phyloP scores from a whole-genome alignment of 495 filamentous ascomycete genomes.

The Penicillium flavigenum region DNA sequence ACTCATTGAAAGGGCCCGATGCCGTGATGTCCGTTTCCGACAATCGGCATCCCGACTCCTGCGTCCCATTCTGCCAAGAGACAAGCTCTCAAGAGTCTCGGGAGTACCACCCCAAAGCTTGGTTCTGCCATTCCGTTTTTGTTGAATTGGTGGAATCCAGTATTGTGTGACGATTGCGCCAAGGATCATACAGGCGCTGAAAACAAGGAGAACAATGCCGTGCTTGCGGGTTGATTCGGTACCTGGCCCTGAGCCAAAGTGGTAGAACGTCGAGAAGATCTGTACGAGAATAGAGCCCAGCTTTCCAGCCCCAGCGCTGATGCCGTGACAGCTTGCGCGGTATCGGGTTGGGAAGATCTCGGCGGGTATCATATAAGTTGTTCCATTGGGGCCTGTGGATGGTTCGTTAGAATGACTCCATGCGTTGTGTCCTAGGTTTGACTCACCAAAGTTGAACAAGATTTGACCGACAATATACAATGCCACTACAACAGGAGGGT shows the following conservation, averaged over 20 bases:
- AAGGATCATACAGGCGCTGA: slow-evolving; percentile 48
- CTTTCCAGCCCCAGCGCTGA: slow-evolving; percentile 57
- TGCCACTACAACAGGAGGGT: slow-evolving; percentile 47
- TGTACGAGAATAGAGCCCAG: slow-evolving; percentile 59
- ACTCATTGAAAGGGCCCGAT: slow-evolving; percentile 25
- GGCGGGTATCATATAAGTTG: slow-evolving; percentile 61
- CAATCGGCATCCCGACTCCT: slow-evolving; percentile 39
- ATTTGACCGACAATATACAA: slow-evolving; percentile 61
- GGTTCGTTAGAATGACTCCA: slow-evolving; percentile 18
- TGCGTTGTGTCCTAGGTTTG: too few relatives aligned
- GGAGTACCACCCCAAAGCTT: slow-evolving; percentile 42
- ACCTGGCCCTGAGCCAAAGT: slow-evolving; percentile 36
- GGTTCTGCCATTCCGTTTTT: slow-evolving; percentile 23
- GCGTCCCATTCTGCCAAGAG: slow-evolving; percentile 38
- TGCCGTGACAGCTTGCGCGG: slow-evolving; percentile 55
- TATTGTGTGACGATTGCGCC: slow-evolving; percentile 46
- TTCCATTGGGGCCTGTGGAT: slow-evolving; percentile 52
- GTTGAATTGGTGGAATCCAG: slow-evolving; percentile 44
- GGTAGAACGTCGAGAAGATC: slow-evolving; percentile 49
- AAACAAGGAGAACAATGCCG: slow-evolving; percentile 46
- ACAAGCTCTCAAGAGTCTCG: slow-evolving; percentile 44
- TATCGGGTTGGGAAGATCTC: slow-evolving; percentile 63
- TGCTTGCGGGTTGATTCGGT: slow-evolving; percentile 37
- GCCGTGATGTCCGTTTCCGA: slow-evolving; percentile 22
- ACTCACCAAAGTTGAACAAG: slow-evolving; percentile 61